Evolutionary conservation across 2,329 filamentous ascomycete genomes (phyloP), one percentile per base, ranked within the genome.

Genomic region (Fusarium veterinarium): DNA sequence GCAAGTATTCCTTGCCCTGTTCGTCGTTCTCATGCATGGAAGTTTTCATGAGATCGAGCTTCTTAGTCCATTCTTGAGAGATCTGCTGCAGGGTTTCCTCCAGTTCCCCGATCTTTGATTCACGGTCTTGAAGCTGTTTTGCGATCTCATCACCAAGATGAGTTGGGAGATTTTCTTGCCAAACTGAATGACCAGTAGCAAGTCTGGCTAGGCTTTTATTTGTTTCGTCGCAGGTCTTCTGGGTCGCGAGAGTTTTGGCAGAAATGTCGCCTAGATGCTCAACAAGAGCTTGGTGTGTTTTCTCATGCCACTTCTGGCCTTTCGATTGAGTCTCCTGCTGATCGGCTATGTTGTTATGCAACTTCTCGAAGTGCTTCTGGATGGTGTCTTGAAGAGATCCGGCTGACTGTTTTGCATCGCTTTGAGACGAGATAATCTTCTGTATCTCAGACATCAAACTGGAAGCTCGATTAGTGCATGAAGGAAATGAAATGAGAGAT

Each of bases 31-130:
- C 51, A 8, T 67, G 20, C 12, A 71, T 59, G 16, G 51, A 38
- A 5, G 48, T 40, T 19, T 51, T 64, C 49, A 79, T 51, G 6
- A 48, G 11, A 14, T 77, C 72, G 8, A 79, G 52, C 25, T 75
- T 75, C 4, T 57, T 38, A 8, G 58, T 20, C 58, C 75, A 73
- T n/a, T 74, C 53, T 19, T 74, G 63, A 38, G 70, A 69, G 9
- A 73, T 30, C 11, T 45, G 53, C 19, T 66, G 55, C 9, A 81
- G 33, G 8, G 65, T 72, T n/a, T 67, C 42, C 37, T 79, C 76
- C 7, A 79, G 53, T 12, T 72, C 63, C 16, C 25, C 42, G 33
- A 80, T 69, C 31, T 56, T 73, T n/a, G 55, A 57, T 23, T 76
- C 72, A 16, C 77, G 73, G 19, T 61, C 60, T 28, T 64, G 44